A percentile compares a stretch with the other conserved stretches of the same genome.
Evolutionary conservation across 139 green algal species (phyloP).

Genomic region (Mychonastes homosphaera): DNA sequence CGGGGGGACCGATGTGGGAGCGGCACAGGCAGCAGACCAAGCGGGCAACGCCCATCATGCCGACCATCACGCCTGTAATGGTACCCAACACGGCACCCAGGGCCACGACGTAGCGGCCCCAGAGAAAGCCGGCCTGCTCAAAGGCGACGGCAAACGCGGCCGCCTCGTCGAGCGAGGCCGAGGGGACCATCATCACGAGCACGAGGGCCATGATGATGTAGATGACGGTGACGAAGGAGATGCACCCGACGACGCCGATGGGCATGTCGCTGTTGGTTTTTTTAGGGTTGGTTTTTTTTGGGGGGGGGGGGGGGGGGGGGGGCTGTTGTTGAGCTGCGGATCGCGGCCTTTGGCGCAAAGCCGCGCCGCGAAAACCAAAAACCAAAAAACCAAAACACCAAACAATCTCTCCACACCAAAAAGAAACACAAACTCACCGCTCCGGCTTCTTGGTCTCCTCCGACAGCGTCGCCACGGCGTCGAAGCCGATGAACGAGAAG

Average conservation of each 20-base stretch:
- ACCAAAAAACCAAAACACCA: too few species aligned
- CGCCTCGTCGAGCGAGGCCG: conserved; percentile 28
- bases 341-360: too few species aligned
- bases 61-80: conserved; percentile 32
- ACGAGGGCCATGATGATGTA: conserved; percentile 31
- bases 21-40: conserved; percentile 50
- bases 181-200: conserved; percentile 46
- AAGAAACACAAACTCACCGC: too few species aligned
- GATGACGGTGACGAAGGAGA: conserved; percentile 20
- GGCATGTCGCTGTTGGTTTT: too few species aligned
- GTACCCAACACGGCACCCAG: conserved; percentile 31
- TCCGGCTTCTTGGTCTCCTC: conserved; percentile 18
- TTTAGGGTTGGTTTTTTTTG: too few species aligned
- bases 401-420: too few species aligned
- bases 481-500: conserved; percentile 33
- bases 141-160: conserved; percentile 48
- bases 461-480: conserved; percentile 18
- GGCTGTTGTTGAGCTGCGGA: too few species aligned
- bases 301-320: too few species aligned
- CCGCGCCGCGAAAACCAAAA: too few species aligned
- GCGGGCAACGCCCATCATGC: conserved; percentile 53
- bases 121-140: conserved; percentile 6
- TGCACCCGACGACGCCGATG: conserved; percentile 17
- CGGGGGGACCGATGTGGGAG: conserved; percentile 44
- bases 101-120: conserved; percentile 10